Evolutionary conservation across 371 early-diverging fungal species (phyloP).

Genomic region (Blastocladiella emersonii): DNA sequence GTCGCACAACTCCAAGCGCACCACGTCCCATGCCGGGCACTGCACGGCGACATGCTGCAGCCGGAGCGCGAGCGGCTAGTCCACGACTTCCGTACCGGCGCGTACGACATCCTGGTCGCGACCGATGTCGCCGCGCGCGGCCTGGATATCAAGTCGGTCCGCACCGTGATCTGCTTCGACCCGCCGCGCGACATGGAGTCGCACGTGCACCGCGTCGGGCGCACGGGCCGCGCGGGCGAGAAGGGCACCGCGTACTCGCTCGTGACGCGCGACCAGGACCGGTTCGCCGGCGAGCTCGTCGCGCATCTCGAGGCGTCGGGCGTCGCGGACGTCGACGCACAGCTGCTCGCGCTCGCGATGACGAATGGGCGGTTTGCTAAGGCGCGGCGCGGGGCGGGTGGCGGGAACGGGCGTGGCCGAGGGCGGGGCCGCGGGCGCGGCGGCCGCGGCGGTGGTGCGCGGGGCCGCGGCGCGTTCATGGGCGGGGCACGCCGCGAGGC

Average conservation of each 20-base stretch:
- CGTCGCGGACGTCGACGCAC: not conserved
- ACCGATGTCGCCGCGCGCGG: slow-evolving; percentile 31
- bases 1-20: not conserved
- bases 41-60: slow-evolving; percentile 14
- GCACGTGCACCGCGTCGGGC: slow-evolving; percentile 56
- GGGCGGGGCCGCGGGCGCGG: not conserved
- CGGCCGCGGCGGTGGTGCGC: not conserved
- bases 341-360: slow-evolving; percentile 58
- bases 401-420: not conserved
- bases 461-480: not conserved
- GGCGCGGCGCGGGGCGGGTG: not conserved
- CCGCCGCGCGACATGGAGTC: slow-evolving; percentile 61
- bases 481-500: not conserved
- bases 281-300: slow-evolving; percentile 51
- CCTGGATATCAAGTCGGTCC: slow-evolving; percentile 48
- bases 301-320: slow-evolving; percentile 52
- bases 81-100: slow-evolving; percentile 25
- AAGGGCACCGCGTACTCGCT: slow-evolving; percentile 57
- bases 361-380: slow-evolving; percentile 9
- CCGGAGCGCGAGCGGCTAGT: slow-evolving; percentile 9
- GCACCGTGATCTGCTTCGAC: slow-evolving; percentile 60
- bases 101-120: slow-evolving; percentile 23
- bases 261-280: slow-evolving; percentile 55
- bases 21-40: not conserved
- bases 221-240: slow-evolving; percentile 60